A percentile compares a stretch with the other conserved stretches of the same genome.
These are phyloP conservation scores for Ophiocordyceps robertsii DNA, from an alignment of 2,329 filamentous ascomycete genomes.

Conservation along the genomic window DNA sequence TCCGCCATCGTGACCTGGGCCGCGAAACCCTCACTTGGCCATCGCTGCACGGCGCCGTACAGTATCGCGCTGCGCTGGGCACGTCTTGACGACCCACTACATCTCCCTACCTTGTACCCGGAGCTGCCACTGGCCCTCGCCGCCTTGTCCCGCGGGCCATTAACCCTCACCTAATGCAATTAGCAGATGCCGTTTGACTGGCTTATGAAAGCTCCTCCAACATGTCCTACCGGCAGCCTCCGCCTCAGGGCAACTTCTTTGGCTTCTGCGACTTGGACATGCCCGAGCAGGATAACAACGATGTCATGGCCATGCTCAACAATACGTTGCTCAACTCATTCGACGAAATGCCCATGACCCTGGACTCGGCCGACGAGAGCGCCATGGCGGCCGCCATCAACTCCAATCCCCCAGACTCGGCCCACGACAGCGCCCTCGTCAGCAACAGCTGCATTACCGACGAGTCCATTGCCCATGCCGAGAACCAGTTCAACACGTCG, in stretches of 20 bases:
- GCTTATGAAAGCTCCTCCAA: conserved; percentile 1
- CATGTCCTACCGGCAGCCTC: conserved; percentile 6
- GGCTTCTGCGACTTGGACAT: conserved; percentile 3
- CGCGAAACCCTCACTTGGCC: no score
- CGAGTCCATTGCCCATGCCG: conserved; percentile 15
- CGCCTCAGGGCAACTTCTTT: conserved; percentile 7
- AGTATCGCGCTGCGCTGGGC: neutral
- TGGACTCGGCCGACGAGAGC: conserved; percentile 22
- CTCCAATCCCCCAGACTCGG: conserved; percentile 9
- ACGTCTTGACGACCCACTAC: neutral
- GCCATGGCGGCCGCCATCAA: conserved; percentile 6
- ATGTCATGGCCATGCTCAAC: conserved; percentile 31
- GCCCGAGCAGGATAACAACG: conserved; percentile 17
- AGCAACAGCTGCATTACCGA: conserved; percentile 11
- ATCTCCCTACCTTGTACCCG: neutral
- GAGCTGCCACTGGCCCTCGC: neutral
- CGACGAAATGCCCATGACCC: conserved; percentile 26
- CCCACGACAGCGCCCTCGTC: conserved; percentile 6
- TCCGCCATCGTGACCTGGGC: no score
- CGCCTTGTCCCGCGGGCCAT: neutral
- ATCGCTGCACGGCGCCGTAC: neutral
- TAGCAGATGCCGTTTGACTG: neutral
- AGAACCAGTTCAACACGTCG: conserved; percentile 20
- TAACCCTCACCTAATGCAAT: neutral
- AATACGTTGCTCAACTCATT: conserved; percentile 24